phyloP scores from a whole-genome alignment of 2,329 filamentous ascomycete species.

The Fusarium sp. region DNA sequence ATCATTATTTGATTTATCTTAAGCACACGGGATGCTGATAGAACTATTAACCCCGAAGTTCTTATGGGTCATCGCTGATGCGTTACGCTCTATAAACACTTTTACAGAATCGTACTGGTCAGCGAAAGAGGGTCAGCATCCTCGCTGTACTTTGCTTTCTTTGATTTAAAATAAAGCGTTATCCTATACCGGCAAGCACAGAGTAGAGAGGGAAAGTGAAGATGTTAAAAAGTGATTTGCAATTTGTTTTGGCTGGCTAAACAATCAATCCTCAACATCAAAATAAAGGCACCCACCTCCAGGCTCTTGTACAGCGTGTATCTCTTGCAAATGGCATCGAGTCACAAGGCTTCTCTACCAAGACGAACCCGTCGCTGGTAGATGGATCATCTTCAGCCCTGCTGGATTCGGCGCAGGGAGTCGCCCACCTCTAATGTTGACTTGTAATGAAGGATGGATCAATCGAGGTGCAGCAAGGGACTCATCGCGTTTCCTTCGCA shows the following conservation, averaged over 20 bases:
- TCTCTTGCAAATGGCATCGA: accelerated
- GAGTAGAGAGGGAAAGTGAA: accelerated
- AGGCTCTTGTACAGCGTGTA: neutral
- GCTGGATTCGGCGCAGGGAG: conserved; percentile 49
- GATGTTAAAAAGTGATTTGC: neutral
- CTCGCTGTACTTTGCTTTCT: no score
- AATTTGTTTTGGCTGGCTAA: neutral
- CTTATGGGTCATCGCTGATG: no score
- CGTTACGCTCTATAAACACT: neutral
- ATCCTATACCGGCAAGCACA: neutral
- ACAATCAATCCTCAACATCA: neutral
- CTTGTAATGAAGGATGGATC: conserved; percentile 61
- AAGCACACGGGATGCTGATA: neutral
- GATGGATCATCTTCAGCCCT: conserved; percentile 48
- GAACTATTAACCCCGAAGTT: neutral
- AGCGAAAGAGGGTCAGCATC: no score
- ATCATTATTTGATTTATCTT: neutral
- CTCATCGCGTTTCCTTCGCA: conserved; percentile 56
- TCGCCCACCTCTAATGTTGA: conserved; percentile 61
- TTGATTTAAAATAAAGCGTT: no score
- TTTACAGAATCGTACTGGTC: neutral
- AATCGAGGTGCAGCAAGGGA: conserved; percentile 56
- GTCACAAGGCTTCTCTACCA: neutral
- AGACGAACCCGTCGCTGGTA: conserved; percentile 43
- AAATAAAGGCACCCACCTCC: neutral